Evolutionary conservation across 768 basidiomycete genomes (phyloP).

Genomic region (Termitomyces sp.): DNA sequence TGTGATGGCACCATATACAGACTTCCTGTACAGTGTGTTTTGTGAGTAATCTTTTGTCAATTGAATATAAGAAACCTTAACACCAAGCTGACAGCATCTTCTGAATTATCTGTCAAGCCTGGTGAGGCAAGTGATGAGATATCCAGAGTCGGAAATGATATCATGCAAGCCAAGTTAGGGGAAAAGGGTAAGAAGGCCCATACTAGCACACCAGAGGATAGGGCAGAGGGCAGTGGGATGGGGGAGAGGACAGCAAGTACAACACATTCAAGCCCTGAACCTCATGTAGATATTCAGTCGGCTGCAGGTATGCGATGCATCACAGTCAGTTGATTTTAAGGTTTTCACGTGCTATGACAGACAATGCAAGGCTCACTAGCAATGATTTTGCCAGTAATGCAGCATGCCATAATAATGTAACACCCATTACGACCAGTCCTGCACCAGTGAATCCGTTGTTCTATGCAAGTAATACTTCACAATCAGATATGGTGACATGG

Average conservation of each 20-base stretch:
- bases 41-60: background rate
- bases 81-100: background rate
- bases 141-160: too few relatives aligned
- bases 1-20: slow-evolving; percentile 3
- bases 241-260: too few relatives aligned
- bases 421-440: background rate
- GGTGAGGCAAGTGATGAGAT: too few relatives aligned
- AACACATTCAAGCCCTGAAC: too few relatives aligned
- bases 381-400: too few relatives aligned
- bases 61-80: background rate
- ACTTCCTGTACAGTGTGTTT: slow-evolving; percentile 1
- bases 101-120: background rate
- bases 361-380: background rate
- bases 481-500: background rate
- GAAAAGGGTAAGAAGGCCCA: background rate
- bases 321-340: too few relatives aligned
- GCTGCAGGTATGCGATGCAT: too few relatives aligned
- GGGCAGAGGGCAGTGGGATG: background rate
- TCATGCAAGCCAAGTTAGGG: too few relatives aligned
- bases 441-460: background rate
- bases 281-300: too few relatives aligned
- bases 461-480: background rate
- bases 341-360: too few relatives aligned
- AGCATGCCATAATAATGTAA: background rate
- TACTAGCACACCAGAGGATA: background rate